Percentiles rank a stretch among this genome's conserved stretches.
Conservation (phyloP, 2,329 filamentous ascomycete species). For the Bretziella fagacearum region DNA sequence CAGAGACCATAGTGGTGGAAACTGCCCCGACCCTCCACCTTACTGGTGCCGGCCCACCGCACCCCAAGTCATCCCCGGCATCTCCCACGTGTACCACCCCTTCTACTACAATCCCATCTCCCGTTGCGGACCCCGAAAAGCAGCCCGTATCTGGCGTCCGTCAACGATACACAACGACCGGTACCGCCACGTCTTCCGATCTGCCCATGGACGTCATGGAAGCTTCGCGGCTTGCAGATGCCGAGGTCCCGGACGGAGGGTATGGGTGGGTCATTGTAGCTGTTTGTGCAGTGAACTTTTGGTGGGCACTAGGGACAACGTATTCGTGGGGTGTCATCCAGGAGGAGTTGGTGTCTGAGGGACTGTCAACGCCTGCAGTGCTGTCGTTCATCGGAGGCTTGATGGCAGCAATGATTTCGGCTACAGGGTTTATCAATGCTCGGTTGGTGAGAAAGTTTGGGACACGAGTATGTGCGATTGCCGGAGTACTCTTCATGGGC, state of each 20-base stretch:
- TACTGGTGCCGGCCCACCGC: too few species aligned
- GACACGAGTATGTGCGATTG: conserved; percentile 27
- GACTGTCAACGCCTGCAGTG: conserved; percentile 31
- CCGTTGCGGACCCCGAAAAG: conserved; percentile 1
- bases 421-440: conserved; percentile 35
- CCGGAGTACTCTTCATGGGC: conserved; percentile 35
- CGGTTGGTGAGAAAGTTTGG: conserved; percentile 35
- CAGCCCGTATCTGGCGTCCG: not conserved
- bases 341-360: conserved; percentile 33
- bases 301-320: conserved; percentile 38
- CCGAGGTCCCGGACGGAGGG: conserved; percentile 34
- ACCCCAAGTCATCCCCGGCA: too few species aligned
- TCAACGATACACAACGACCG: not conserved
- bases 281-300: conserved; percentile 33
- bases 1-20: too few species aligned
- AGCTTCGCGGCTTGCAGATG: conserved; percentile 29
- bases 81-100: too few species aligned
- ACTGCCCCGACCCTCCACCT: too few species aligned
- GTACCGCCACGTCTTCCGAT: not conserved
- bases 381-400: conserved; percentile 43
- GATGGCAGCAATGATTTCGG: conserved; percentile 31
- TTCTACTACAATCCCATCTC: not conserved
- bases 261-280: conserved; percentile 40
- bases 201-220: conserved; percentile 20
- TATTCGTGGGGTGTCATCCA: conserved; percentile 47